Evolutionary conservation across 805 yeast genomes (phyloP).

Genomic region (Nakazawaea wyomingensis): DNA sequence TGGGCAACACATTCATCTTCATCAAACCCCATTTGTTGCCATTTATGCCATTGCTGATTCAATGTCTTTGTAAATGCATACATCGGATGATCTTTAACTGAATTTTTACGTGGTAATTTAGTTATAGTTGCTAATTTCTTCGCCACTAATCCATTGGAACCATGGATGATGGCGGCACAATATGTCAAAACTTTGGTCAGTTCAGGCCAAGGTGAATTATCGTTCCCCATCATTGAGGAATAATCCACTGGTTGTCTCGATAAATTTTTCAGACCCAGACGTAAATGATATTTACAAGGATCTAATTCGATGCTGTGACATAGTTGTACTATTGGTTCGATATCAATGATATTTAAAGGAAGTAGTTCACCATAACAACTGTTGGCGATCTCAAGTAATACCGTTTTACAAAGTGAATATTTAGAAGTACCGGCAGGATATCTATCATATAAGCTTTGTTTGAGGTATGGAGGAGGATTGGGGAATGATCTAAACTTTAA

Average conservation of each 20-base stretch:
- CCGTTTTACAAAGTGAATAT: slow-evolving; percentile 35
- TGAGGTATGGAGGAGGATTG: slow-evolving; percentile 33
- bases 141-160: slow-evolving; percentile 17
- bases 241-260: slow-evolving; percentile 17
- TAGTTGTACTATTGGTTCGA: slow-evolving; percentile 29
- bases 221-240: too few relatives aligned
- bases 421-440: slow-evolving; percentile 52
- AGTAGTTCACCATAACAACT: slow-evolving; percentile 35
- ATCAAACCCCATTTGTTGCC: neutral
- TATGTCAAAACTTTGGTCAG: too few relatives aligned
- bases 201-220: too few relatives aligned
- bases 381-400: slow-evolving; percentile 30
- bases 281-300: slow-evolving; percentile 44
- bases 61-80: neutral
- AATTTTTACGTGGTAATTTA: slow-evolving; percentile 18
- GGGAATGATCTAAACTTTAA: slow-evolving; percentile 36
- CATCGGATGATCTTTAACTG: slow-evolving; percentile 14
- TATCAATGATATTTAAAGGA: slow-evolving; percentile 23
- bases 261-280: slow-evolving; percentile 22
- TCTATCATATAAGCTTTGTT: slow-evolving; percentile 34
- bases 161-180: slow-evolving; percentile 21
- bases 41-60: neutral
- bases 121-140: slow-evolving; percentile 16
- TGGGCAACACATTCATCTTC: neutral
- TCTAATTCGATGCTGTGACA: slow-evolving; percentile 42